Evolutionary conservation across 208 protist genomes (phyloP).

Genomic region (Trypanosoma boissoni): DNA sequence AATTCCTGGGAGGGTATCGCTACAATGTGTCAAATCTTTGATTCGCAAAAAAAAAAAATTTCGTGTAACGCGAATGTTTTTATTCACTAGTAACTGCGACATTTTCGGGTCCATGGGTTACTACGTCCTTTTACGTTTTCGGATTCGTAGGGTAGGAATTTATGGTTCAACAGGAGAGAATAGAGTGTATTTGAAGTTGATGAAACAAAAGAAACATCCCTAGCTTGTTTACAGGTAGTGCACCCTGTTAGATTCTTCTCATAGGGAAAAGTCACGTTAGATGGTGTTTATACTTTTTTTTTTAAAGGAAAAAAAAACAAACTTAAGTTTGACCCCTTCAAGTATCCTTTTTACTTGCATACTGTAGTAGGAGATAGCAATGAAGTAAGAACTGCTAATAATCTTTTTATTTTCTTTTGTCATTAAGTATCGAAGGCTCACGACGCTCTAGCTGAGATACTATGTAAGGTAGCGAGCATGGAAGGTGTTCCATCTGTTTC

Average conservation of each 20-base stretch:
- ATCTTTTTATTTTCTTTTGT: slow-evolving; percentile 73
- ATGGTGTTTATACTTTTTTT: slow-evolving; percentile 76
- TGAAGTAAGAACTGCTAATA: slow-evolving; percentile 55
- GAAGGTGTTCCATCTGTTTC: slow-evolving; percentile 59
- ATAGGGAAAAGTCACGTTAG: slow-evolving; percentile 67
- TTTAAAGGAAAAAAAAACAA: slow-evolving; percentile 58
- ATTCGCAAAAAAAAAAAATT: too few relatives aligned
- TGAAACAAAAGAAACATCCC: slow-evolving; percentile 48
- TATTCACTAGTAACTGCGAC: too few relatives aligned
- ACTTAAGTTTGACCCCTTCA: too few relatives aligned
- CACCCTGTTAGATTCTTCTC: slow-evolving; percentile 60
- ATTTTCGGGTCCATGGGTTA: too few relatives aligned
- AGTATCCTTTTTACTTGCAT: too few relatives aligned
- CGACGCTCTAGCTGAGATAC: slow-evolving; percentile 58
- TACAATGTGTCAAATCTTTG: too few relatives aligned
- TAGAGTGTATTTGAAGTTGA: slow-evolving; percentile 65
- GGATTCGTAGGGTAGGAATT: slow-evolving; percentile 68
- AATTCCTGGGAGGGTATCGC: too few relatives aligned
- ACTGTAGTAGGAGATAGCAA: slow-evolving; percentile 77
- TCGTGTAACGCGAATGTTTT: too few relatives aligned
- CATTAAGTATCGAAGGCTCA: slow-evolving; percentile 69
- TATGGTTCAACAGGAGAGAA: slow-evolving; percentile 30
- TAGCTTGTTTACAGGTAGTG: slow-evolving; percentile 46
- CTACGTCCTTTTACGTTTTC: too few relatives aligned
- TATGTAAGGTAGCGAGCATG: slow-evolving; percentile 62